Conservation (phyloP, 2,329 filamentous ascomycete species). For the Beauveria varroae region DNA sequence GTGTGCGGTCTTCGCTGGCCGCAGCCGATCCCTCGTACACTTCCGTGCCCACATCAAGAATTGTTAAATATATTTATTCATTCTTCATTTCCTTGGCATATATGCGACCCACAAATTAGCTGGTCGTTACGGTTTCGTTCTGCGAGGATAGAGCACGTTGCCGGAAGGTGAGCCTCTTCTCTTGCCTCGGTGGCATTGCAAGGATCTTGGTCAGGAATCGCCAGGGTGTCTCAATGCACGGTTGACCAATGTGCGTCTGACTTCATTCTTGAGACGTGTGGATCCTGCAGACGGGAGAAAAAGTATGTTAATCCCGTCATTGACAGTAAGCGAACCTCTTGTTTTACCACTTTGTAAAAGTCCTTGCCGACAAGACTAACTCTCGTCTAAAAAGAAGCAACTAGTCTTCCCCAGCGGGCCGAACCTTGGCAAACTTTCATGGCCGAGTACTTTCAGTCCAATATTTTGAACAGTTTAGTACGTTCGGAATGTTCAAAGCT, state of each 20-base stretch:
- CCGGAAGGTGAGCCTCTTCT: not conserved
- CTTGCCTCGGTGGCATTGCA: not conserved
- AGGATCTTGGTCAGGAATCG: not conserved
- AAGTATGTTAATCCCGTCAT: not conserved
- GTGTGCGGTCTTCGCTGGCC: not conserved
- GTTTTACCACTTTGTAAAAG: not conserved
- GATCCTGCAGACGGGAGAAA: not conserved
- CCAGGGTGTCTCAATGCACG: constrained; percentile 4
- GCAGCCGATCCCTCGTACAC: not conserved
- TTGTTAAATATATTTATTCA: not conserved
- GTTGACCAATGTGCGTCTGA: not conserved
- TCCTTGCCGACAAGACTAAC: not conserved
- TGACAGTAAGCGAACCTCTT: not conserved
- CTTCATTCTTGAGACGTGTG: not conserved
- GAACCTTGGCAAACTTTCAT: not conserved
- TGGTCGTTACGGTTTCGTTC: not conserved
- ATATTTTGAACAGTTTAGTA: not conserved
- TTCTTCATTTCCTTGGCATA: not conserved
- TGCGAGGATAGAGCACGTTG: not conserved
- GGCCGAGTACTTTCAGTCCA: not conserved
- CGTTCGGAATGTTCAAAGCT: not conserved
- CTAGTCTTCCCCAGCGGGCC: not conserved
- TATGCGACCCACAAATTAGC: not conserved
- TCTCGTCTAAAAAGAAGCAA: not conserved
- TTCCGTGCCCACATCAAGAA: not conserved